Evolutionary conservation across 768 basidiomycete genomes (phyloP).

Genomic region (Amanita phalloides): DNA sequence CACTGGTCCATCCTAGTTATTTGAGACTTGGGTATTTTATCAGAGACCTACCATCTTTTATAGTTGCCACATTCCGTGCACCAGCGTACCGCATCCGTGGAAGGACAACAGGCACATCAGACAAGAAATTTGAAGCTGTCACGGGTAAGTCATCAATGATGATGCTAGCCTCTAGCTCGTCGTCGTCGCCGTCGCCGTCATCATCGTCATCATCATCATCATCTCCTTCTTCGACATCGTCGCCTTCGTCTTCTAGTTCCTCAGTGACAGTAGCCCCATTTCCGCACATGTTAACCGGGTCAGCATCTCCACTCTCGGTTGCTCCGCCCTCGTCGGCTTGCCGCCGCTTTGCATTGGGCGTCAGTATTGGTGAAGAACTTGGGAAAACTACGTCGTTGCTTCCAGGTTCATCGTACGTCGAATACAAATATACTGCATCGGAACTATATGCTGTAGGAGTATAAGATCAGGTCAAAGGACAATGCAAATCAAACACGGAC

Average conservation of each 20-base stretch:
- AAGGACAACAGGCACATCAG: conserved; percentile 40
- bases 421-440: conserved; percentile 67
- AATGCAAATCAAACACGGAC: conserved; percentile 26
- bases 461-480: neutral
- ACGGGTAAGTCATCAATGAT: conserved; percentile 14
- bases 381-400: conserved; percentile 11
- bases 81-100: conserved; percentile 60
- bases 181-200: conserved; percentile 13
- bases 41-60: conserved; percentile 66
- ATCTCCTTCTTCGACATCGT: neutral
- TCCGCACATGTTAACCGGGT: neutral
- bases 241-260: neutral
- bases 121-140: conserved; percentile 12
- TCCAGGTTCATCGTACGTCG: conserved; percentile 52
- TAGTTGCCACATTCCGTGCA: conserved; percentile 69
- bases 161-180: conserved; percentile 14
- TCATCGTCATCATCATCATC: neutral
- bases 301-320: neutral
- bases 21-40: neutral
- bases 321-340: conserved; percentile 7
- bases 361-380: conserved; percentile 17
- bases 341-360: conserved; percentile 17
- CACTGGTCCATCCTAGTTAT: conserved; percentile 30
- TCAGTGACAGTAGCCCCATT: neutral
- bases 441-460: conserved; percentile 52